phyloP scores from a whole-genome alignment of 495 filamentous ascomycete species.

The Diplogelasinospora grovesii region DNA sequence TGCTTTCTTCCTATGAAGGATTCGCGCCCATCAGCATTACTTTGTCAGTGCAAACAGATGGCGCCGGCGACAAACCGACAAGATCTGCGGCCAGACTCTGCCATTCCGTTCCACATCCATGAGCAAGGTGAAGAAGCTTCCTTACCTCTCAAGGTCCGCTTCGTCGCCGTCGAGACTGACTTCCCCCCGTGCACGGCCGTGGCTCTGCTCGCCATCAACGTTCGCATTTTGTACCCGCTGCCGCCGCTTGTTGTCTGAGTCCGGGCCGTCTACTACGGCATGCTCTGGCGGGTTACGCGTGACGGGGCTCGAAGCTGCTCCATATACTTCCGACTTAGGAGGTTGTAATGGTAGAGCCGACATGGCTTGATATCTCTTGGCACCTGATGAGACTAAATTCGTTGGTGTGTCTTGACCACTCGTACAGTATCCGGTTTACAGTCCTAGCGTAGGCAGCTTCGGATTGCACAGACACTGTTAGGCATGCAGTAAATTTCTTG shows the following conservation, averaged over 20 bases:
- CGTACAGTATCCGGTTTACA: background rate
- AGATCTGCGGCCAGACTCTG: too few species aligned
- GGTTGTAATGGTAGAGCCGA: conserved; percentile 39
- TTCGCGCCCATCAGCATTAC: too few species aligned
- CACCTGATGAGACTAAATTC: background rate
- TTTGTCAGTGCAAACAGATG: too few species aligned
- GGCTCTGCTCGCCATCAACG: conserved; percentile 47
- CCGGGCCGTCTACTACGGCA: conserved; percentile 23
- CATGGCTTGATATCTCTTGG: conserved; percentile 2
- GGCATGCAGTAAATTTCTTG: too few species aligned
- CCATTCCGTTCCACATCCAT: background rate
- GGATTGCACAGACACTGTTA: too few species aligned
- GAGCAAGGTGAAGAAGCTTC: background rate
- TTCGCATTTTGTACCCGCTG: conserved; percentile 25
- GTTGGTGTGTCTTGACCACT: background rate
- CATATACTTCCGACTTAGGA: conserved; percentile 44
- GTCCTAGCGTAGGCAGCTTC: background rate
- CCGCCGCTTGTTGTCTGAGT: conserved; percentile 8
- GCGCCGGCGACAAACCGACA: too few species aligned
- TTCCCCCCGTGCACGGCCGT: conserved; percentile 19
- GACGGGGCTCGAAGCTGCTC: conserved; percentile 37
- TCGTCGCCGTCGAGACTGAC: conserved; percentile 26
- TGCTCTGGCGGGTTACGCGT: conserved; percentile 44
- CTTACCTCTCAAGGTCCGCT: conserved; percentile 34
- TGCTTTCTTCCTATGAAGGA: conserved; percentile 22